These are phyloP conservation scores for Rubroshorea leprosula DNA, from an alignment of 345 rosid species.

Conservation along the genomic window DNA sequence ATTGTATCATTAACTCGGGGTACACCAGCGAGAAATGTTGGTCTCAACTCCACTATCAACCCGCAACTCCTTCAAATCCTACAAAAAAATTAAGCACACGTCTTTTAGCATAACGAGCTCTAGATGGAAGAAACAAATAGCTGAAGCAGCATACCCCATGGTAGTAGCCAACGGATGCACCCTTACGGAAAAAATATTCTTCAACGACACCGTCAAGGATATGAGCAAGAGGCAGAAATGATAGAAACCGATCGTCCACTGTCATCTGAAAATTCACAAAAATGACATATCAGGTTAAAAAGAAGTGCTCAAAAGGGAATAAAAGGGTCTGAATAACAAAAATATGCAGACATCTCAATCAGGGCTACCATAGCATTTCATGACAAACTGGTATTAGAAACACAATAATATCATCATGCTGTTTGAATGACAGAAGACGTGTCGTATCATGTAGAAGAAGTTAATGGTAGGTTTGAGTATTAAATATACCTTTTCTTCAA, in stretches of 20 bases:
- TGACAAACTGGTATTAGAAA: too few relatives aligned
- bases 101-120: not conserved
- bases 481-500: constrained; percentile 73
- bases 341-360: too few relatives aligned
- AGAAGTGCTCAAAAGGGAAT: not conserved
- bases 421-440: too few relatives aligned
- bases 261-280: constrained; percentile 54
- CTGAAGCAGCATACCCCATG: constrained; percentile 66
- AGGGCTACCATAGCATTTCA: too few relatives aligned
- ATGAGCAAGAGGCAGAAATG: constrained; percentile 94
- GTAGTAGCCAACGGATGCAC: constrained; percentile 93
- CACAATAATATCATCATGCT: too few relatives aligned
- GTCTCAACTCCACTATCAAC: constrained; percentile 83
- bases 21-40: constrained; percentile 86
- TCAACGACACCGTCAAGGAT: constrained; percentile 78
- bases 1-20: constrained; percentile 91
- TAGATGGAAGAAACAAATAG: constrained; percentile 1
- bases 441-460: too few relatives aligned
- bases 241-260: constrained; percentile 73
- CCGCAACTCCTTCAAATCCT: constrained; percentile 79
- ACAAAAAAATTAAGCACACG: constrained; percentile 1
- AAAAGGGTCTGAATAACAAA: too few relatives aligned
- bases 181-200: constrained; percentile 77
- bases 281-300: constrained; percentile 7
- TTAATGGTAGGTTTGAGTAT: not conserved